A percentile compares a stretch with the other conserved stretches of the same genome.
Evolutionary conservation across 2,329 filamentous ascomycete genomes (phyloP).

Genomic region (Trematosphaeria pertusa): DNA sequence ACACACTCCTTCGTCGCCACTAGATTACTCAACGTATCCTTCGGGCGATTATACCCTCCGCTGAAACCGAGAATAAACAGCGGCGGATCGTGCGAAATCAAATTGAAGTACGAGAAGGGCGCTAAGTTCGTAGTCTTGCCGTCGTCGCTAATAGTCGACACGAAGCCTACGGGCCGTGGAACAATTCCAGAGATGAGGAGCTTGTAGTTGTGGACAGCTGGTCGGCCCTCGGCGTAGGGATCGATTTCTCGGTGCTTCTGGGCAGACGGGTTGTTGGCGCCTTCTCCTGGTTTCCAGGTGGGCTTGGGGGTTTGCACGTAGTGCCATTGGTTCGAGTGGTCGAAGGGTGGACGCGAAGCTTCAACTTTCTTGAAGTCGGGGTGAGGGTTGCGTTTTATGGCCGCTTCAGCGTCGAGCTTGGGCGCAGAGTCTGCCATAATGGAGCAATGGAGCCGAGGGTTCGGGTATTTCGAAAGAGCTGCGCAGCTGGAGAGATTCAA

Average conservation of each 20-base stretch:
- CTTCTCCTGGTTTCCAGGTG: conserved; percentile 69
- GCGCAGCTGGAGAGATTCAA: no score
- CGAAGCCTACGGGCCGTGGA: conserved; percentile 78
- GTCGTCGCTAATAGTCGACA: conserved; percentile 66
- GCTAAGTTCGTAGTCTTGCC: conserved; percentile 77
- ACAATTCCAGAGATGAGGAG: conserved; percentile 83
- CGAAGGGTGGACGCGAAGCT: conserved; percentile 68
- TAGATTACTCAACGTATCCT: conserved; percentile 82
- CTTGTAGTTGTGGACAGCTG: conserved; percentile 82
- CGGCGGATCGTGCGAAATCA: conserved; percentile 86
- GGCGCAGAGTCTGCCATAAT: conserved; percentile 33
- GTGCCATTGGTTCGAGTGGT: conserved; percentile 56
- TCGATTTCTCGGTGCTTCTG: conserved; percentile 79
- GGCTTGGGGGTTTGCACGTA: conserved; percentile 71
- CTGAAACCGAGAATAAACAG: conserved; percentile 74
- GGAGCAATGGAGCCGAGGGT: neutral
- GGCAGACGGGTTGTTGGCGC: conserved; percentile 65
- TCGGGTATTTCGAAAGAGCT: no score
- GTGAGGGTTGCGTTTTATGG: conserved; percentile 69
- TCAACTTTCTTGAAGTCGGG: conserved; percentile 78
- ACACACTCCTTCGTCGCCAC: conserved; percentile 72
- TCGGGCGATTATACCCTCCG: conserved; percentile 66
- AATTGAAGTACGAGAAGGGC: conserved; percentile 85
- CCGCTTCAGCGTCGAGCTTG: conserved; percentile 55
- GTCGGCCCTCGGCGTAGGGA: conserved; percentile 75